Base-by-base conservation (phyloP, 2,329 filamentous ascomycete species). In the Diaporthe sp. region DNA sequence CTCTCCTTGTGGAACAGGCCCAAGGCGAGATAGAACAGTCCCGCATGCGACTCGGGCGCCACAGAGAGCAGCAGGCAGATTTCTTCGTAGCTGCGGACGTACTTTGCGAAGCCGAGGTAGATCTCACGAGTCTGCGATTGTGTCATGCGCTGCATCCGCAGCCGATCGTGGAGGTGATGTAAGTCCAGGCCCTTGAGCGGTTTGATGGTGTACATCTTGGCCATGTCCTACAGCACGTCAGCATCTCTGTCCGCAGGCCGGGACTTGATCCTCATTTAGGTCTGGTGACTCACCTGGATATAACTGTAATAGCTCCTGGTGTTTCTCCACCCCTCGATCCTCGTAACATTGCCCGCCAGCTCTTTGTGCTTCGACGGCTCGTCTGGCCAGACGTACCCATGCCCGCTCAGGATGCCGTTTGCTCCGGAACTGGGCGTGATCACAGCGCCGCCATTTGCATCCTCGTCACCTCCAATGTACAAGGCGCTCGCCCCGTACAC, bases 251-350 rank as follows among this genome's bases (percentile, higher is more conserved):
- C 40, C 12, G 45, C 38, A 58, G 22, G 9, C 17, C 28, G 25
- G 28, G n/a, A 50, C 84, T 83, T n/a, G 85, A 82, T 74, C 85
- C 17, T 15, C 33, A 3, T 40, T 64, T 10, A n/a, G 10, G 22
- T n/a, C 45, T 45, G 6, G 17, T 10, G 28, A 57, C 86, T 79
- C 83, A 92, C 94, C 86, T 97, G 95, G 77, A 98, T 96, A 81
- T 95, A 98, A 78, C 94, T 95, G 85, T 97, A 98, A 82, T 99
- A 99, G 80, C 95, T 97, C 76, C 97, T 90, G 1, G 97, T 98
- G 77, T 95, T 97, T 78, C 97, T 92, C 97, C 97, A 99, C 73
- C 96, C 97, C 85, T 99, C 97, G 76, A 99, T 97, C 73, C 97
- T 90, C 74, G 94, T 95, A 61, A 97, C 95, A 76, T 97, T 98